Percentiles rank a stretch among this genome's conserved stretches.
These are phyloP conservation scores for Boehmeria nivea DNA, from an alignment of 306 rosid genomes.

Conservation along the genomic window DNA sequence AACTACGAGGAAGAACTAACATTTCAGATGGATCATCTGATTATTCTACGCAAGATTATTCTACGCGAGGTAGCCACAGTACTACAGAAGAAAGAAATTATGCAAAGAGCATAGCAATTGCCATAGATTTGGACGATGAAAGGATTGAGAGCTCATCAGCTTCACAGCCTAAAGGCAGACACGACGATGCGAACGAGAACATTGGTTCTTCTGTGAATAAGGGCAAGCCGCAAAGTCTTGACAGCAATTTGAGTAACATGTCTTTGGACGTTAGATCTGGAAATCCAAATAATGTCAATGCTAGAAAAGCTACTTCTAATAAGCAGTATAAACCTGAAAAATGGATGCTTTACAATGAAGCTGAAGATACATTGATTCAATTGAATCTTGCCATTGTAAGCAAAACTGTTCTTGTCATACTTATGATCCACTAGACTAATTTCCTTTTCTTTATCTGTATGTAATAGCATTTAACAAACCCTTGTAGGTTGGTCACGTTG, in stretches of 20 bases:
- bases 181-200: constrained; percentile 29
- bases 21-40: constrained; percentile 19
- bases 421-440: constrained; percentile 3
- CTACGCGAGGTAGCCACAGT: too few species aligned
- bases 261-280: constrained; percentile 45
- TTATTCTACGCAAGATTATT: too few species aligned
- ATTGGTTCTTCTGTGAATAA: constrained; percentile 36
- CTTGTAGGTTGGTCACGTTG: constrained; percentile 96
- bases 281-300: constrained; percentile 37
- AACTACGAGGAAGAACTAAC: constrained; percentile 26
- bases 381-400: constrained; percentile 90
- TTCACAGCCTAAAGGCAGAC: constrained; percentile 32
- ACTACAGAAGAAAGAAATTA: constrained; percentile 17
- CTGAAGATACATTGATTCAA: constrained; percentile 66
- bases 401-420: constrained; percentile 14
- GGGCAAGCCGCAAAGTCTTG: constrained; percentile 39
- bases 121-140: constrained; percentile 37
- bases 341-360: constrained; percentile 90
- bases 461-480: constrained; percentile 22
- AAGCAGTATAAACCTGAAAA: constrained; percentile 63
- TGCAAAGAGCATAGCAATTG: constrained; percentile 26
- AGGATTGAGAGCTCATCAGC: constrained; percentile 32
- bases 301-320: constrained; percentile 31
- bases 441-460: constrained; percentile 12
- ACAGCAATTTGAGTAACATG: constrained; percentile 36